A percentile compares a stretch with the other conserved stretches of the same genome.
Conservation (phyloP, 2,329 filamentous ascomycete species). For the Tolypocladium guangdongense region DNA sequence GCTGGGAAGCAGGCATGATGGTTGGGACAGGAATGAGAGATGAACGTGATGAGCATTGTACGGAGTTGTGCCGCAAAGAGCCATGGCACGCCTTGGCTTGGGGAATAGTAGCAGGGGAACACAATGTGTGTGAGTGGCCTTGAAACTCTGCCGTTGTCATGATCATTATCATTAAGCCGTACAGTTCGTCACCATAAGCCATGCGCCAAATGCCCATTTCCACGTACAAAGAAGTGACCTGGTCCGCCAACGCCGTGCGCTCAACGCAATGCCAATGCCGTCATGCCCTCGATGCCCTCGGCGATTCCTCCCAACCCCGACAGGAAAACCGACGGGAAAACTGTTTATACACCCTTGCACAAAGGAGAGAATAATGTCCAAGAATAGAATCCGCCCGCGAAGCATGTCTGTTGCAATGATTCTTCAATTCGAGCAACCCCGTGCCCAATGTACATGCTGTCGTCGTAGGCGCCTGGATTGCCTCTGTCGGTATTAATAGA, state of each 20-base stretch:
- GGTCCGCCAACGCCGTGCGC: neutral
- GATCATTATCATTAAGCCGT: neutral
- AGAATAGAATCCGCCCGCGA: neutral
- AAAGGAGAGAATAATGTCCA: neutral
- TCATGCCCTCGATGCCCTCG: neutral
- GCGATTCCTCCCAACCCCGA: too few relatives aligned
- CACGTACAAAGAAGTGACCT: too few relatives aligned
- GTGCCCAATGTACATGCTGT: neutral
- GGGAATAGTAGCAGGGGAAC: too few relatives aligned
- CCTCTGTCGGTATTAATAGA: conserved; percentile 18
- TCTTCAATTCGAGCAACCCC: neutral
- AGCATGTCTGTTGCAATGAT: neutral
- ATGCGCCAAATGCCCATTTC: neutral
- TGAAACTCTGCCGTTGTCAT: too few relatives aligned
- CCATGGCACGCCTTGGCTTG: neutral
- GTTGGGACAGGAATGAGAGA: conserved; percentile 2
- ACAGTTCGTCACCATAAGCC: neutral
- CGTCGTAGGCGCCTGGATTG: neutral
- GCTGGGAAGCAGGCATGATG: conserved; percentile 29
- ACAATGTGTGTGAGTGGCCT: neutral
- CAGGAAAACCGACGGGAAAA: too few relatives aligned
- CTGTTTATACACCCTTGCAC: neutral
- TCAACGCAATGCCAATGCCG: neutral
- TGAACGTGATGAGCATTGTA: neutral
- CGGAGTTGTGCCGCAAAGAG: neutral